Evolutionary conservation across 2,329 filamentous ascomycete species (phyloP), one percentile per base, ranked within the genome.

Genomic region (Trichoderma semiorbis): DNA sequence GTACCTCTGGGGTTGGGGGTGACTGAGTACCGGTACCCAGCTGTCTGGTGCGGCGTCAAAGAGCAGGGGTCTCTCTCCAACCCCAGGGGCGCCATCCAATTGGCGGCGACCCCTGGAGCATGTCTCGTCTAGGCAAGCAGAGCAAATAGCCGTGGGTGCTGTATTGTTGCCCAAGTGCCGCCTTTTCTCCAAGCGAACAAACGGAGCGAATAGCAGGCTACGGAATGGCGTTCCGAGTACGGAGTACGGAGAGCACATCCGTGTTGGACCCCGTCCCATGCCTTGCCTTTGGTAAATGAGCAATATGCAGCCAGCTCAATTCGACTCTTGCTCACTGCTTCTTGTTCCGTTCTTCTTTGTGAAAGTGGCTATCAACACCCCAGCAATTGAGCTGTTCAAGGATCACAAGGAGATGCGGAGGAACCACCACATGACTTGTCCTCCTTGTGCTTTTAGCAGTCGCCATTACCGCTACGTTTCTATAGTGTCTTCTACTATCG

Each of bases 71-170:
- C 70, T 58, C 39, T 58, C 55, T 65, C 55, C 63, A 72, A 32
- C 16, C 43, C 57, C 70, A 72, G 64, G 70, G 61, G 64, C 64
- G 55, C 63, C 63, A 72, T 62, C 70, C 70, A 72, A 72, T 72
- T 72, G 70, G 70, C 70, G 64, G 70, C 34, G 53, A 53, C 60
- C 58, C 47, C 60, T 70, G 60, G 58, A 64, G 69, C 58, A 64
- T 70, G 69, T 70, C 70, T 72, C 64, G 63, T 72, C 70, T 72
- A 58, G 70, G 70, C 70, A 72, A 65, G 70, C 70, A 71, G 61
- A 71, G 36, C 47, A 30, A 71, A 50, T 39, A 58, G 50, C 36
- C 28, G 36, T 24, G 26, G 26, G 26, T 69, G 55, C 61, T 58
- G 61, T 67, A 36, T 53, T 50, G 55, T 68, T 21, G 70, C 70